Conservation (phyloP, 1,139 yeast genomes). For the Hanseniaspora sp. region DNA sequence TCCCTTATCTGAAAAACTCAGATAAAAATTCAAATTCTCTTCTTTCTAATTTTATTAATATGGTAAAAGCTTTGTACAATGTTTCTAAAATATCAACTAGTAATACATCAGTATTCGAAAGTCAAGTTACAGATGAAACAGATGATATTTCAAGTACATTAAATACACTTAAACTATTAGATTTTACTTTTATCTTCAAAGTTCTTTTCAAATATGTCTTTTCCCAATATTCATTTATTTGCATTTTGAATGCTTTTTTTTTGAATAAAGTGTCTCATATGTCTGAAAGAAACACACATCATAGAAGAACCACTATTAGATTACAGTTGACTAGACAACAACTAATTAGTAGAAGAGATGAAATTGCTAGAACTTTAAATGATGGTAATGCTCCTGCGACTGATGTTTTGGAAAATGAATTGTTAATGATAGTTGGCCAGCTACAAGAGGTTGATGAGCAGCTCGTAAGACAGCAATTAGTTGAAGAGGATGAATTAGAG, state of each 20-base stretch:
- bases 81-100: neutral
- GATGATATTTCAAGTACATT: neutral
- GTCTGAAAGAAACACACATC: constrained; percentile 4
- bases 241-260: constrained; percentile 10
- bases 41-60: neutral
- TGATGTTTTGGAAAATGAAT: neutral
- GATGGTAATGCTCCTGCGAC: neutral
- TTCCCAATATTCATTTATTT: constrained; percentile 8
- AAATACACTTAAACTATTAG: neutral
- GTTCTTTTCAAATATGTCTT: constrained; percentile 4
- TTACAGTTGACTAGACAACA: constrained; percentile 10
- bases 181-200: constrained; percentile 1
- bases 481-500: neutral
- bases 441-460: neutral
- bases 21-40: neutral
- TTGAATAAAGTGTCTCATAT: constrained; percentile 5
- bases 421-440: neutral
- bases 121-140: neutral
- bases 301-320: constrained; percentile 12
- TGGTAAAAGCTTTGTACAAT: constrained; percentile 3
- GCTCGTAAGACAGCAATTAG: neutral
- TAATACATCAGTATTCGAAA: neutral
- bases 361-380: constrained; percentile 1
- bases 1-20: constrained; percentile 5
- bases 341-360: neutral